Percentiles rank a stretch among this genome's conserved stretches.
phyloP scores from a whole-genome alignment of 495 filamentous ascomycete species.

The Glonium stellatum region DNA sequence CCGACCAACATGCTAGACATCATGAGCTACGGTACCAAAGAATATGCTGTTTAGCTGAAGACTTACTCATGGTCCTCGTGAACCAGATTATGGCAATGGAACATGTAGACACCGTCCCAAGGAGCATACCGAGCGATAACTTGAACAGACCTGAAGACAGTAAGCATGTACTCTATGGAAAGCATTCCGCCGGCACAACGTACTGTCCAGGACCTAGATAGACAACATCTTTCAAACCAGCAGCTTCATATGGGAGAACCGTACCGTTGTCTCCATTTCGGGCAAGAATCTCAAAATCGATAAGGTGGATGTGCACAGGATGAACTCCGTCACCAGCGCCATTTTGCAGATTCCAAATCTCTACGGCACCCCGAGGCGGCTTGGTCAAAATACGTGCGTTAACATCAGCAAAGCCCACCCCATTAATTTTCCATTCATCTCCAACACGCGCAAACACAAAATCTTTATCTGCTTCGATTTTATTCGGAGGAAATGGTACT shows the following conservation, averaged over 20 bases:
- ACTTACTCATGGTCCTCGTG: constrained; percentile 50
- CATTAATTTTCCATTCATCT: constrained; percentile 46
- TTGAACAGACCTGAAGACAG: not conserved
- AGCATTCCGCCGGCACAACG: constrained; percentile 23
- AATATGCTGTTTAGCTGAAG: not conserved
- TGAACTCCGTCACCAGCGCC: constrained; percentile 11
- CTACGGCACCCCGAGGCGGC: constrained; percentile 40
- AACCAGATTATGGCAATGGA: constrained; percentile 46
- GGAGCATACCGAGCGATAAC: constrained; percentile 47
- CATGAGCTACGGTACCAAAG: not conserved
- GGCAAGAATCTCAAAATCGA: constrained; percentile 48
- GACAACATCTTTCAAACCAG: constrained; percentile 48
- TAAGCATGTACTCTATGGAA: not conserved
- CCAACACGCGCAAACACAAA: constrained; percentile 44
- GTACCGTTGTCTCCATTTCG: constrained; percentile 37
- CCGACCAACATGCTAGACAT: constrained; percentile 47
- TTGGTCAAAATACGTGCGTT: constrained; percentile 45
- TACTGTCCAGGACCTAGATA: constrained; percentile 45
- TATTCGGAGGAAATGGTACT: constrained; percentile 30
- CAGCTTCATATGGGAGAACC: constrained; percentile 44
- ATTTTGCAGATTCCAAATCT: constrained; percentile 43
- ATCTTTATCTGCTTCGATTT: constrained; percentile 31
- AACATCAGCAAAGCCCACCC: constrained; percentile 43
- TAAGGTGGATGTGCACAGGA: constrained; percentile 51
- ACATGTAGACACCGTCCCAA: constrained; percentile 46